These are phyloP conservation scores for Boletus reticuloceps DNA, from an alignment of 768 basidiomycete species.

Conservation along the genomic window DNA sequence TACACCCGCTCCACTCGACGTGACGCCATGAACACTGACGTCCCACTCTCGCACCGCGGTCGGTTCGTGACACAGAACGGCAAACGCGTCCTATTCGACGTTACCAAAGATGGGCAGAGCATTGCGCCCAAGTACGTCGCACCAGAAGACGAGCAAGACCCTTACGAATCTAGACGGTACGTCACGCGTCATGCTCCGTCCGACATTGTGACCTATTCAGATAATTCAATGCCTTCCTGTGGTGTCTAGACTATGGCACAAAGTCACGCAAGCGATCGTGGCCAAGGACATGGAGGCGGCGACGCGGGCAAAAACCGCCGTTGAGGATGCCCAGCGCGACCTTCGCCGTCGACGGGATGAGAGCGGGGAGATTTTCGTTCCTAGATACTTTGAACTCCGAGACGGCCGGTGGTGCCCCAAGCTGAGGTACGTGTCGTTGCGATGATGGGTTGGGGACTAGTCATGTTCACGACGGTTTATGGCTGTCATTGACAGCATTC, in stretches of 20 bases:
- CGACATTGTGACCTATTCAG: not conserved
- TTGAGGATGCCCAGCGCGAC: slow-evolving; percentile 93
- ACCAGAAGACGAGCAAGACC: slow-evolving; percentile 84
- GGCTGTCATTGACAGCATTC: slow-evolving; percentile 47
- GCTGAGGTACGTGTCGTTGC: slow-evolving; percentile 51
- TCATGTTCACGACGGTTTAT: not conserved
- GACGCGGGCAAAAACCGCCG: slow-evolving; percentile 81
- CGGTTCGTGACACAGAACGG: slow-evolving; percentile 44
- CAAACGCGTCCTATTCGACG: slow-evolving; percentile 81
- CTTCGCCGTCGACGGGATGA: slow-evolving; percentile 71
- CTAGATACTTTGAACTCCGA: slow-evolving; percentile 75
- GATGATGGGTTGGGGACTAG: too few species aligned
- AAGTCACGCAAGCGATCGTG: slow-evolving; percentile 81
- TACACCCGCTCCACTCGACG: not conserved
- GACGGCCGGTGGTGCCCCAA: slow-evolving; percentile 85
- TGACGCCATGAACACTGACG: not conserved
- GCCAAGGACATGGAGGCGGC: slow-evolving; percentile 93
- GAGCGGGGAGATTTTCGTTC: slow-evolving; percentile 61
- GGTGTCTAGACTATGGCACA: slow-evolving; percentile 57
- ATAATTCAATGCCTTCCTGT: too few species aligned
- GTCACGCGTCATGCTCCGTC: slow-evolving; percentile 27
- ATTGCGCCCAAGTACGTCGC: slow-evolving; percentile 81
- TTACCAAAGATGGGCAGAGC: slow-evolving; percentile 65
- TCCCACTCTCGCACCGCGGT: not conserved
- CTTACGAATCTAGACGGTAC: slow-evolving; percentile 84